Conservation (phyloP, 1,284 basidiomycete species). For the Somion occarium region DNA sequence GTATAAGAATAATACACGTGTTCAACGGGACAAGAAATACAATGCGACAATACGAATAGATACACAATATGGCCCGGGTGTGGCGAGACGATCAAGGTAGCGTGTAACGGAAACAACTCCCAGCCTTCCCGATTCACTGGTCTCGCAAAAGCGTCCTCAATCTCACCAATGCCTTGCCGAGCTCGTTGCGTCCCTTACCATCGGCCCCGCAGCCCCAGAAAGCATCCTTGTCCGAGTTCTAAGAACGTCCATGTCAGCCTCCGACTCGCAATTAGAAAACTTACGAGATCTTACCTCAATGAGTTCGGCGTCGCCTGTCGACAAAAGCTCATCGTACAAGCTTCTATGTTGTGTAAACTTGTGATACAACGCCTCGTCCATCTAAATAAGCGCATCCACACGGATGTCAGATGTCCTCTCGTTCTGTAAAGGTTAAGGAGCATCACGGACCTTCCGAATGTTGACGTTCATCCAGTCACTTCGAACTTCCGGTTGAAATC, state of each 20-base stretch:
- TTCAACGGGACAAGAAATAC: background rate
- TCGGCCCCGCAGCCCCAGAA: conserved; percentile 22
- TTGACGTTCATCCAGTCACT: conserved; percentile 61
- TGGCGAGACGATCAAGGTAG: background rate
- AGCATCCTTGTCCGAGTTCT: conserved; percentile 63
- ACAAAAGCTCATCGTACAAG: conserved; percentile 48
- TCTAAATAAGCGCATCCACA: conserved; percentile 31
- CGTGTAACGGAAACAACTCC: background rate
- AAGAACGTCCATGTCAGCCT: conserved; percentile 1
- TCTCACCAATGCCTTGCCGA: conserved; percentile 19
- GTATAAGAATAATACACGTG: background rate
- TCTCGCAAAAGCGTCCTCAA: conserved; percentile 10
- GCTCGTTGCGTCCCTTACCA: conserved; percentile 19
- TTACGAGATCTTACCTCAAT: conserved; percentile 45
- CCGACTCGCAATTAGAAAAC: background rate
- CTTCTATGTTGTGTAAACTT: conserved; percentile 63
- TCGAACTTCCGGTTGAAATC: conserved; percentile 53
- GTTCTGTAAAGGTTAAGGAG: background rate
- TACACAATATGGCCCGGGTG: too few relatives aligned
- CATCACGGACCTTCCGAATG: conserved; percentile 42
- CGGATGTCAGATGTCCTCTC: background rate
- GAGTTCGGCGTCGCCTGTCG: conserved; percentile 55
- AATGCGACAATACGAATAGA: background rate
- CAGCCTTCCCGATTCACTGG: background rate
- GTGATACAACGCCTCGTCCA: conserved; percentile 53